Evolutionary conservation across 1,139 yeast species (phyloP), one percentile per base, ranked within the genome.

Genomic region (Saccharomyces uvarum): DNA sequence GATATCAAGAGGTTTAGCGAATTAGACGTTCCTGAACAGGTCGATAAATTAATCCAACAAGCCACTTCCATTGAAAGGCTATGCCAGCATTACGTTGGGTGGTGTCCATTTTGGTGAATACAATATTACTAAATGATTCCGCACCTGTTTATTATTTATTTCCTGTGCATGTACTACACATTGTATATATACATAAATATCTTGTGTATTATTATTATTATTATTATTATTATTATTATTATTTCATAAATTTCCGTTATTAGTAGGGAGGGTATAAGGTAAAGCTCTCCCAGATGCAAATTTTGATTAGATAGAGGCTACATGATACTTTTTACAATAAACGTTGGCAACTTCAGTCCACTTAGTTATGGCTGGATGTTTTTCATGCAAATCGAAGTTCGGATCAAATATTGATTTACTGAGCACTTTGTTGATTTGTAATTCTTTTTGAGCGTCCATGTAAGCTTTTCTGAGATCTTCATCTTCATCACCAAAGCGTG

Each of bases 71-170:
- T 93, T 28, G 99, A 95, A 69, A 93, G 93, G 64, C 74, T 95
- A 56, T 93, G 99, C 68, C 97, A 90, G 70, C 99, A 93, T 70
- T 95, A 88, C 68, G 88, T 95, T 59, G 99, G 99, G 16, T 95
- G 99, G 99, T 93, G 99, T 73, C 88, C 98, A 0, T 93, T 91
- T 81, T 93, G 99, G 98, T 91, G 53, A 58, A 21, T 16, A 14
- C 14, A n/a, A 11, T 13, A 9, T 46, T 21, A 4, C 13, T 16
- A 14, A 3, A 19, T 46, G 9, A 11, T 9, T 24, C 19, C 31
- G 4, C 21, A 24, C 19, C 9, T 26, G 21, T 9, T 24, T 46
- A 46, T n/a, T 46, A 46, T 46, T 26, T 26, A 46, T 46, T 26
- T 46, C n/a, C 16, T 27, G 31, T 24, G 26, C 26, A 24, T 24